A percentile compares a stretch with the other conserved stretches of the same genome.
phyloP scores from a whole-genome alignment of 1,139 yeast genomes.

The Yamadazyma triangularis region DNA sequence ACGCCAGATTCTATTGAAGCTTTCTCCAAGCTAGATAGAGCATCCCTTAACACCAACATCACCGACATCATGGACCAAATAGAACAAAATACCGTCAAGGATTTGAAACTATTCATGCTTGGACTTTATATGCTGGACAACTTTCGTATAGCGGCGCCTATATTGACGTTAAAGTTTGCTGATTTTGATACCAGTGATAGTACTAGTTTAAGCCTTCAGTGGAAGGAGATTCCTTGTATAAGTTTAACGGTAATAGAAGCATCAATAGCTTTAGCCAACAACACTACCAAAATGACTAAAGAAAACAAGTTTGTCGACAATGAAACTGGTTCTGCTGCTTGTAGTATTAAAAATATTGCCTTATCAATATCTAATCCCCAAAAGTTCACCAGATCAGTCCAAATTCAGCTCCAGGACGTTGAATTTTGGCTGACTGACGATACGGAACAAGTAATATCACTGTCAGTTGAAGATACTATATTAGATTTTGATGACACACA shows the following conservation, averaged over 20 bases:
- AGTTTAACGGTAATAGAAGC: conserved; percentile 31
- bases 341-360: conserved; percentile 27
- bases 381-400: conserved; percentile 19
- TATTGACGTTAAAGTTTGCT: conserved; percentile 44
- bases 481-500: conserved; percentile 30
- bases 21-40: conserved; percentile 26
- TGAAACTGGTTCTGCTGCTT: conserved; percentile 20
- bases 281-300: conserved; percentile 8
- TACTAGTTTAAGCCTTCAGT: background rate
- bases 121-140: conserved; percentile 39
- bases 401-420: conserved; percentile 21
- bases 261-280: conserved; percentile 30
- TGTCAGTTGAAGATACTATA: conserved; percentile 28
- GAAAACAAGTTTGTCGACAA: conserved; percentile 3
- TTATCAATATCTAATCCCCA: conserved; percentile 21
- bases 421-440: conserved; percentile 43
- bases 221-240: conserved; percentile 5
- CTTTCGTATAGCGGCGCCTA: conserved; percentile 49
- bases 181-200: conserved; percentile 18
- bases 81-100: conserved; percentile 55
- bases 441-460: conserved; percentile 24
- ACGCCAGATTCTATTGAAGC: conserved; percentile 33
- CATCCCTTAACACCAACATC: conserved; percentile 33
- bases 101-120: conserved; percentile 32
- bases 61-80: conserved; percentile 56